Base-by-base conservation (phyloP, 2,329 filamentous ascomycete species). In the Trichophyton equinum region DNA sequence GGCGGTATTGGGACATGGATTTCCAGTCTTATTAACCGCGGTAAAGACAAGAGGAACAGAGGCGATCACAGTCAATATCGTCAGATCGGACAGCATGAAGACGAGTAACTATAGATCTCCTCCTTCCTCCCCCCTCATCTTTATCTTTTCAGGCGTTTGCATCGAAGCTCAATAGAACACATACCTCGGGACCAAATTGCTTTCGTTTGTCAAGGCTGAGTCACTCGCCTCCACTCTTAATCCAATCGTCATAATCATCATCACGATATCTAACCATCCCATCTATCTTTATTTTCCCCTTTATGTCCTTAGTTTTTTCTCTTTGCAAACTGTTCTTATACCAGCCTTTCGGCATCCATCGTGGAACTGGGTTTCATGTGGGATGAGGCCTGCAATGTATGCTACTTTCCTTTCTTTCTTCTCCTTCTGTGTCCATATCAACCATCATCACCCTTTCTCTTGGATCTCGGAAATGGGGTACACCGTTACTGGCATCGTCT, bases 1-100 rank as follows among this genome's bases (percentile, higher is more conserved):
- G 51, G 46, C 11, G 85, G 85, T 3, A 74, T 88, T 60, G 83
- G 84, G 15, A 84, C 84, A 13, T 88, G 86, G 85, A 87, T 88
- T 66, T 83, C 81, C 51, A 82, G 82, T 47, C 82, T 88, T 73
- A 82, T 87, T 44, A 81, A 78, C 67, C 78, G 80, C 62, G 76
- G 69, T 76, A 71, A 69, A 46, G 67, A 66, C 27, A 65, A 68
- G 4, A 66, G 65, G 7, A 74, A 75, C 27, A 75, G 76, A 42
- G 73, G 71, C 51, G 67, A 70, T 59, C 69, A 73, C 66, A 69
- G 74, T 67, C 71, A 75, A 62, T 78, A 78, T 70, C 71, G 74
- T 67, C 71, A 73, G 57, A 65, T 80, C 62, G 76, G 74, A 56
- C 77, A 79, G 64, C 75, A 76, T n/a, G 77, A 78, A 55, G 73